Conservation (phyloP, 208 protist species). For the Herpetomonas muscarum region DNA sequence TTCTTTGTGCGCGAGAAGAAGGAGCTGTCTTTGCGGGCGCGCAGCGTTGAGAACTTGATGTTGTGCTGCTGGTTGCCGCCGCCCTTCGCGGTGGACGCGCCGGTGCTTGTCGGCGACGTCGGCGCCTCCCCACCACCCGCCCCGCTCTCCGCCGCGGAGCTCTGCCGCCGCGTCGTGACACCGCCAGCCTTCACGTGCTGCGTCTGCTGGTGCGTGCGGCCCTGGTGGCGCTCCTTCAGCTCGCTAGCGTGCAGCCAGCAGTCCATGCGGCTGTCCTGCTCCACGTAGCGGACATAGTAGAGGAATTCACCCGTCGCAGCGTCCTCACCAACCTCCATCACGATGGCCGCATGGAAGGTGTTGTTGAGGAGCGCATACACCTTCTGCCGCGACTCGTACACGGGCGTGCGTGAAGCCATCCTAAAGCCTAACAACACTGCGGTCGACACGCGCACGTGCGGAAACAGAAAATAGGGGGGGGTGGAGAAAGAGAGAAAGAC, state of each 20-base stretch:
- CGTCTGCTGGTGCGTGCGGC: conserved; percentile 32
- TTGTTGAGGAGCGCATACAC: conserved; percentile 79
- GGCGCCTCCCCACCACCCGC: not conserved
- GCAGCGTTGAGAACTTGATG: conserved; percentile 64
- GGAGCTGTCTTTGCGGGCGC: conserved; percentile 75
- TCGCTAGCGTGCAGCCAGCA: conserved; percentile 75
- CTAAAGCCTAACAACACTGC: no score
- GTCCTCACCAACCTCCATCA: conserved; percentile 68
- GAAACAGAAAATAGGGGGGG: conserved; percentile 2
- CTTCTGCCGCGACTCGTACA: conserved; percentile 75
- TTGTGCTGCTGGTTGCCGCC: conserved; percentile 31
- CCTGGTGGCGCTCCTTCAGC: conserved; percentile 64
- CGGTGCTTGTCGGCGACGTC: conserved; percentile 4
- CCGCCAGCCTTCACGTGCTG: conserved; percentile 32
- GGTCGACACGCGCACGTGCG: no score
- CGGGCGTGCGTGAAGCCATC: conserved; percentile 11
- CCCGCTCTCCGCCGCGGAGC: conserved; percentile 18
- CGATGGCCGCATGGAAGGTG: conserved; percentile 71
- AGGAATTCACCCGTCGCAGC: conserved; percentile 36
- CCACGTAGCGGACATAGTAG: conserved; percentile 88
- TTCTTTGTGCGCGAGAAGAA: conserved; percentile 95
- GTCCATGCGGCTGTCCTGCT: conserved; percentile 88
- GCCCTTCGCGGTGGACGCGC: conserved; percentile 37
- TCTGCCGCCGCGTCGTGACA: conserved; percentile 71
- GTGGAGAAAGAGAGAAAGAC: not conserved